phyloP scores from a whole-genome alignment of 495 filamentous ascomycete genomes.

The Clavariopsis aquatica region DNA sequence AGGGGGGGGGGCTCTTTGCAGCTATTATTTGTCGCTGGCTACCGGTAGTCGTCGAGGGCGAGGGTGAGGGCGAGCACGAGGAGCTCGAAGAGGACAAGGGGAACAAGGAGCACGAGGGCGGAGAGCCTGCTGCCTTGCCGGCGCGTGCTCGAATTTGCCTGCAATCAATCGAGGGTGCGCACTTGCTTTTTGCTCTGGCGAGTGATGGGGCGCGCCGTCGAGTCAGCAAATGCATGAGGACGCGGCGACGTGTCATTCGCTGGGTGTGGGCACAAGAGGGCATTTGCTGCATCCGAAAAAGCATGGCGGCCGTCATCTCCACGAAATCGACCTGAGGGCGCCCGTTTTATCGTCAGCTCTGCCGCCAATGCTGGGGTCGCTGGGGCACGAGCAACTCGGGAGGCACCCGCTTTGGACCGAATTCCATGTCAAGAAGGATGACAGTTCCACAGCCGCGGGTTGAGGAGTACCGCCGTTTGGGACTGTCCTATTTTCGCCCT shows the following conservation, averaged over 20 bases:
- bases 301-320: not conserved
- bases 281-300: not conserved
- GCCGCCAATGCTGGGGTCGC: not conserved
- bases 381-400: not conserved
- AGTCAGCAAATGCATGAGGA: conserved; percentile 30
- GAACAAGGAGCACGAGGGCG: no score
- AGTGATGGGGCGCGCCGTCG: conserved; percentile 15
- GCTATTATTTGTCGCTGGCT: not conserved
- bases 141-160: not conserved
- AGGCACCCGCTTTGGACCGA: not conserved
- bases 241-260: conserved; percentile 25
- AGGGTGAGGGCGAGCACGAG: no score
- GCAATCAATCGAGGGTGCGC: not conserved
- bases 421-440: not conserved
- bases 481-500: not conserved
- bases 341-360: no score
- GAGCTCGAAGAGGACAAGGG: no score
- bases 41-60: not conserved
- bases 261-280: conserved; percentile 3
- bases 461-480: not conserved
- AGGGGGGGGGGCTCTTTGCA: not conserved
- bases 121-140: no score
- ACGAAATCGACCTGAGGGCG: not conserved
- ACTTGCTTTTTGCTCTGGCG: conserved; percentile 3
- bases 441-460: not conserved